Base-by-base conservation (phyloP, 768 basidiomycete genomes). In the Tricholoma furcatifolium region DNA sequence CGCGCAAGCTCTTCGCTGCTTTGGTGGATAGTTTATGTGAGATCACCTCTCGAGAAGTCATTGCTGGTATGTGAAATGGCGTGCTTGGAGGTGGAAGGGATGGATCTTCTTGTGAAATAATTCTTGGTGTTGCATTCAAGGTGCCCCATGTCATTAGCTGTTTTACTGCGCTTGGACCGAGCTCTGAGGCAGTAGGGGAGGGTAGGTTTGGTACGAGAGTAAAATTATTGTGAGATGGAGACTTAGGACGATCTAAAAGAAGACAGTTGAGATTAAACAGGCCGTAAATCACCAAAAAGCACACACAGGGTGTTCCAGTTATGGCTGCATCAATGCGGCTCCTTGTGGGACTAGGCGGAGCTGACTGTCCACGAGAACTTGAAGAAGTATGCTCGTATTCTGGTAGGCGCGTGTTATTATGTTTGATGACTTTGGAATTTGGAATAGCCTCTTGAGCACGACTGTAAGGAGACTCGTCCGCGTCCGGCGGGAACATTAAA, bases 131-230 rank as follows among this genome's bases (percentile, higher is more conserved):
- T 14, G 91, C 87, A 58, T 87, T 84, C 20, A 98, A 76, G 11
- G 93, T 94, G 2, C 97, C 97, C 93, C 93, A 95, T 11, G 97
- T 99, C 88, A 98, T 93, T 14, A 99, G 81, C 60, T 98, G 87
- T 62, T 93, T 93, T 47, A 98, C 78, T 1, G 91, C 89, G 4
- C 77, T 73, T 2, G 93, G 83, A 0, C 91, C 91, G 42, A 98
- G 80, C 62, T 91, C 77, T 5, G 84, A 79, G 0, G 93, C 86
- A 6, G 88, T 90, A 1, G 94, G 94, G 0, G 94, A 92, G 3
- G 97, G 96, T 9, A 96, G 69, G 50, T 83, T 82, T 12, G 93
- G 86, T 18, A 99, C 86, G 17, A 97, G 84, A 2, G 87, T 76
- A 66, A 91, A 93, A 11, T 75, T 77, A 54, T 73, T 73, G 45